Base-by-base conservation (phyloP, 1,284 basidiomycete species). In the Sporisorium reilianum region DNA sequence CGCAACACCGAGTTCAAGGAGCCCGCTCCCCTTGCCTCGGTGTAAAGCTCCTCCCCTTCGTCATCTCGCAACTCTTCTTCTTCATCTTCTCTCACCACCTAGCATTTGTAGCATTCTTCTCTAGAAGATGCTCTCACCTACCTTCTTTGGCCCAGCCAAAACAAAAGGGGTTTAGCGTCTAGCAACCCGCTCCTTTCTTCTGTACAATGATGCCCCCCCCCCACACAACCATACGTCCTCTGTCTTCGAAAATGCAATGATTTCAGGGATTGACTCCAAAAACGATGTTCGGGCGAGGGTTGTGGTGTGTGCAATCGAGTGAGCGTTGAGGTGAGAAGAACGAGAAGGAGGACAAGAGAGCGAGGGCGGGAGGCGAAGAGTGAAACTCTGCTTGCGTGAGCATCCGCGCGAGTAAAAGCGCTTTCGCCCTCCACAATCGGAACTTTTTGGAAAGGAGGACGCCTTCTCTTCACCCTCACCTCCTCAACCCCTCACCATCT, bases 1-100 rank as follows among this genome's bases (percentile, higher is more conserved):
- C 91, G 87, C 70, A 93, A 92, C 88, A 76, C 79, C 53, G 93
- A 95, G 87, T 95, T 93, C 89, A 93, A 94, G 89, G 93, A 95
- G 89, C 93, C 92, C 54, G 92, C 92, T 87, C 89, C 93, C 81
- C 89, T 92, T 63, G 91, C 92, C 85, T 90, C 91, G 79, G 93
- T 85, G 52, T 84, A 84, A 84, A 61, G 14, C 40, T n/a, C 12
- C 36, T 20, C 18, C 22, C n/a, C 20, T 5, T 26, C 32, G n/a
- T n/a, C 20, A 22, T 22, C 41, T 55, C 49, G 16, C 49, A 38
- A 41, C 40, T n/a, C 18, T 38, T n/a, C n/a, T n/a, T n/a, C n/a
- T n/a, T n/a, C n/a, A n/a, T 38, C 4, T 18, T 38, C 12, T 36
- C 9, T 34, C 34, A 8, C 26, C 41, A 30, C 56, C 23, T 52